Conservation (phyloP, 1,284 basidiomycete genomes). For the Marasmius tenuissimus region DNA sequence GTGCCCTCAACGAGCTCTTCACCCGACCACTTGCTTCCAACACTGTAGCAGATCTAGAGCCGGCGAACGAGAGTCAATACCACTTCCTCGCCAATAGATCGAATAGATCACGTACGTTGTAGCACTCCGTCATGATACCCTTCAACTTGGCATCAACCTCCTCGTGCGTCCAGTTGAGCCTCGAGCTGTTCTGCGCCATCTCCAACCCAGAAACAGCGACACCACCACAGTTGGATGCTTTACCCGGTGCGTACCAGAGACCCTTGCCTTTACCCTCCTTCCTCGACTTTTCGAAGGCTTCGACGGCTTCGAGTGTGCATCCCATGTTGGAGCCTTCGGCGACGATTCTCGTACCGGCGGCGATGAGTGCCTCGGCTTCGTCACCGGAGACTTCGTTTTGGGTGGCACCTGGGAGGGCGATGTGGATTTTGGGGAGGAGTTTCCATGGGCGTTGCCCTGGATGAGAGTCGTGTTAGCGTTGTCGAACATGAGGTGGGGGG, state of each 20-base stretch:
- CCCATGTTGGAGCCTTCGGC: slow-evolving; percentile 83
- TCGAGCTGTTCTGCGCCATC: slow-evolving; percentile 81
- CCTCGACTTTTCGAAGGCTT: slow-evolving; percentile 70
- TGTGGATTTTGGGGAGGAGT: slow-evolving; percentile 65
- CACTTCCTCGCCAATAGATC: slow-evolving; percentile 2
- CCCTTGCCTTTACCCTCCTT: slow-evolving; percentile 39
- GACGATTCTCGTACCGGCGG: slow-evolving; percentile 71
- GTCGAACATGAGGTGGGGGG: slow-evolving; percentile 2
- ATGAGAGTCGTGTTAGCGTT: neutral
- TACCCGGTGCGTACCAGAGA: slow-evolving; percentile 75
- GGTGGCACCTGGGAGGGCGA: slow-evolving; percentile 77
- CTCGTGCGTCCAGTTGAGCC: slow-evolving; percentile 63
- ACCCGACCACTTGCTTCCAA: slow-evolving; percentile 61
- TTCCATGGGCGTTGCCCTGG: slow-evolving; percentile 69
- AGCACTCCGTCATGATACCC: slow-evolving; percentile 76
- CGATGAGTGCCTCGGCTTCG: slow-evolving; percentile 72
- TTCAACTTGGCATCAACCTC: slow-evolving; percentile 76
- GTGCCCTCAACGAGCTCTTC: slow-evolving; percentile 41
- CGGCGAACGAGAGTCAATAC: slow-evolving; percentile 9
- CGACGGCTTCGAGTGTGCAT: slow-evolving; percentile 73
- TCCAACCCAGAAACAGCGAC: slow-evolving; percentile 75
- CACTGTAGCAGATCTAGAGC: slow-evolving; percentile 52
- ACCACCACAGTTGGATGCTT: slow-evolving; percentile 73
- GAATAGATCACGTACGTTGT: slow-evolving; percentile 33
- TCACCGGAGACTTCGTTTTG: slow-evolving; percentile 79